Conservation (phyloP, 345 rosid species). For the Gossypium mustelinum region DNA sequence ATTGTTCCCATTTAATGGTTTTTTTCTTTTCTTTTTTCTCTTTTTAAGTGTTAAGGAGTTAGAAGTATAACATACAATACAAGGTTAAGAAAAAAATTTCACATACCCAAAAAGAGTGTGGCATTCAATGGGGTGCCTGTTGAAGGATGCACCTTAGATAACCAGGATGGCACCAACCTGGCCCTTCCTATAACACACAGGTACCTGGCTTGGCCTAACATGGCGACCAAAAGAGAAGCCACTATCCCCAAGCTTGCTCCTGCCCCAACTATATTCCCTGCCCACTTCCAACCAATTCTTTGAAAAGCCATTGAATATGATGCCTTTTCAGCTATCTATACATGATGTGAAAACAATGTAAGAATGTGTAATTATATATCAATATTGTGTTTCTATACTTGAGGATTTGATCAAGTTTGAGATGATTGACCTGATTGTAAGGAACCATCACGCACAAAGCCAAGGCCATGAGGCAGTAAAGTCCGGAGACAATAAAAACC, state of each 20-base stretch:
- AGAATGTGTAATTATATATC: not conserved
- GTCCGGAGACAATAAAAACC: slow-evolving; percentile 57
- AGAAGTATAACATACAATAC: not conserved
- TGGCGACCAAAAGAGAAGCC: slow-evolving; percentile 89
- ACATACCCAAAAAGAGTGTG: slow-evolving; percentile 84
- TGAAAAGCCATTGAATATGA: slow-evolving; percentile 64
- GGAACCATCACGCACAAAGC: slow-evolving; percentile 78
- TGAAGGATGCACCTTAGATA: slow-evolving; percentile 90
- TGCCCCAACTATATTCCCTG: slow-evolving; percentile 81
- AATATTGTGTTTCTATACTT: not conserved
- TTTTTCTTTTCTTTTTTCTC: not conserved
- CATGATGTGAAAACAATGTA: too few species aligned
- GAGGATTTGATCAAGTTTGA: not conserved
- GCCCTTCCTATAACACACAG: slow-evolving; percentile 93
- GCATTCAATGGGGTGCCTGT: slow-evolving; percentile 95
- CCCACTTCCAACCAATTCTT: slow-evolving; percentile 77
- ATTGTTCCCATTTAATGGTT: not conserved
- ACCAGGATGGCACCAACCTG: slow-evolving; percentile 76
- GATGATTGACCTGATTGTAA: slow-evolving; percentile 54
- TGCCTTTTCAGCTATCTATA: slow-evolving; percentile 52
- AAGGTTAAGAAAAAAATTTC: not conserved
- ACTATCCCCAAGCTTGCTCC: slow-evolving; percentile 97
- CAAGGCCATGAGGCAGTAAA: slow-evolving; percentile 85
- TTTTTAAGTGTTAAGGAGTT: not conserved
- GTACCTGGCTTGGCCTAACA: slow-evolving; percentile 97